These are phyloP conservation scores for Trichoderma sp. DNA, from an alignment of 2,329 filamentous ascomycete genomes.

Conservation along the genomic window DNA sequence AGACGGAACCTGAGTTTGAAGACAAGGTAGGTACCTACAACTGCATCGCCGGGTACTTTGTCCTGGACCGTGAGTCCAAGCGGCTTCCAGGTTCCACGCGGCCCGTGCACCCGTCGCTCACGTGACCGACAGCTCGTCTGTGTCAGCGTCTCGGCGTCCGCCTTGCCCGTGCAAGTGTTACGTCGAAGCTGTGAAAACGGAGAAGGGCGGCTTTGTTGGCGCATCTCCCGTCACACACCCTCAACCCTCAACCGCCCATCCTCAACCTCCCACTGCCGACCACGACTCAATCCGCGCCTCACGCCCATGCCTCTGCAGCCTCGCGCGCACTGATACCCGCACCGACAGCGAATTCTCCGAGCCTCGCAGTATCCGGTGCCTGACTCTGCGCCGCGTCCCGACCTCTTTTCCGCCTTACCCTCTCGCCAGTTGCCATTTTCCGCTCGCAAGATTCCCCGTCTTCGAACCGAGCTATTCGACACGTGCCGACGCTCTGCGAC, in stretches of 20 bases:
- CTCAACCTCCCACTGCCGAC: conserved; percentile 6
- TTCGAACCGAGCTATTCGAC: conserved; percentile 8
- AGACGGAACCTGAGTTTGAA: too few relatives aligned
- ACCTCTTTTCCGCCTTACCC: background rate
- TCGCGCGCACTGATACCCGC: background rate
- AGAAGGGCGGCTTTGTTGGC: conserved; percentile 28
- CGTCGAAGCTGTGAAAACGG: conserved; percentile 26
- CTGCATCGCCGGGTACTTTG: background rate
- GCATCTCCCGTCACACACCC: conserved; percentile 22
- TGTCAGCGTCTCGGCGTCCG: conserved; percentile 20
- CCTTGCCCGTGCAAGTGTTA: conserved; percentile 12
- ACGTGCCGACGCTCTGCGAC: conserved; percentile 15
- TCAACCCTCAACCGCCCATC: conserved; percentile 7
- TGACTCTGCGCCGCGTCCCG: background rate
- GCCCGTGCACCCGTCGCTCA: conserved; percentile 38
- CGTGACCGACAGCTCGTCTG: conserved; percentile 36
- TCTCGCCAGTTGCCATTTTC: background rate
- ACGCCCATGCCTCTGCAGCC: background rate
- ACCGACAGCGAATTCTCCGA: background rate
- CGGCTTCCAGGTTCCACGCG: conserved; percentile 20
- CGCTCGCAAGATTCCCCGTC: background rate
- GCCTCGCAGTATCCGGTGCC: background rate
- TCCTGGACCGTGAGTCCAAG: background rate
- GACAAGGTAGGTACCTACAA: background rate
- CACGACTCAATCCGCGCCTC: conserved; percentile 9